Conservation (phyloP, 108 stramenopile genomes). For the Pseudonitzschia multiseries region DNA sequence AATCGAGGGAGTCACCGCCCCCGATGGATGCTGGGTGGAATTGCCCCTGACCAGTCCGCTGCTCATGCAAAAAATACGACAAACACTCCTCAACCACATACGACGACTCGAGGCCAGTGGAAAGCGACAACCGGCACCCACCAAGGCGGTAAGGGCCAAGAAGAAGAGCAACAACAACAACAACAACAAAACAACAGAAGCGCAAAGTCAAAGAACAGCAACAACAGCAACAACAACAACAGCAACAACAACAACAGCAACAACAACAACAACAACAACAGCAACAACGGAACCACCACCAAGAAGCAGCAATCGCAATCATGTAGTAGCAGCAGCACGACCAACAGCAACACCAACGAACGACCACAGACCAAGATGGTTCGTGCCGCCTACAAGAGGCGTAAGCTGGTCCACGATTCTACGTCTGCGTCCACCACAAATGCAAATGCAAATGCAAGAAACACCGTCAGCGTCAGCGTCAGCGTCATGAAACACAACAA, state of each 20-base stretch:
- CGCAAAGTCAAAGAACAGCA: not conserved
- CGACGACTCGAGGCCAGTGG: not conserved
- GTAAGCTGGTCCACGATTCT: not conserved
- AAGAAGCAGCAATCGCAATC: too few relatives aligned
- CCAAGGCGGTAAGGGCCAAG: not conserved
- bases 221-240: not conserved
- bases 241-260: not conserved
- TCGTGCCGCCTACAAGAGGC: not conserved
- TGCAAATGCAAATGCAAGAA: not conserved
- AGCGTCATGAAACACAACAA: constrained; percentile 3
- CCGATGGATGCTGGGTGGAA: constrained; percentile 11
- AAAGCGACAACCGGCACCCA: constrained; percentile 9
- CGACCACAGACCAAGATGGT: not conserved
- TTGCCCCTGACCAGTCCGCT: not conserved
- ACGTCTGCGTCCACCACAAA: not conserved
- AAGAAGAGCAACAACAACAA: not conserved
- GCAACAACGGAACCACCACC: not conserved
- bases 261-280: not conserved
- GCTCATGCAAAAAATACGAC: constrained; percentile 8
- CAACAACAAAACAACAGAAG: not conserved
- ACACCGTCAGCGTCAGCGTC: not conserved
- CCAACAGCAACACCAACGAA: not conserved
- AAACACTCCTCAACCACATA: not conserved
- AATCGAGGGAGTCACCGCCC: not conserved
- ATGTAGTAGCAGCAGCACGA: not conserved